Conservation (phyloP, 2,329 filamentous ascomycete genomes). For the Fusarium azukiicola region DNA sequence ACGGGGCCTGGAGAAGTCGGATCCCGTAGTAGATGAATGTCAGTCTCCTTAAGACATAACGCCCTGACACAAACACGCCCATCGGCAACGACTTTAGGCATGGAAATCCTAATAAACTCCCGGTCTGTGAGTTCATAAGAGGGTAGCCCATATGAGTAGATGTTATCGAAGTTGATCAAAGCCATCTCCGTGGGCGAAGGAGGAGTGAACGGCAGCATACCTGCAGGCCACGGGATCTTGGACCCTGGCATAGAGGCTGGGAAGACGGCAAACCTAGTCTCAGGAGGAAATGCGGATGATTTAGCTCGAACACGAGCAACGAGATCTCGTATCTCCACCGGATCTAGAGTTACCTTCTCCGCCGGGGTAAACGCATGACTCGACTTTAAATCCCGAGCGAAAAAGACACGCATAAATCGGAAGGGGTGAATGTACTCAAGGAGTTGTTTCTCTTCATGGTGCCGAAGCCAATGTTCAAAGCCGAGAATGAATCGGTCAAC, state of each 20-base stretch:
- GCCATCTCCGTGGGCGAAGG: background rate
- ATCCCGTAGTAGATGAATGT: background rate
- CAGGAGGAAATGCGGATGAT: background rate
- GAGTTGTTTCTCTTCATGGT: slow-evolving; percentile 11
- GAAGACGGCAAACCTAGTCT: background rate
- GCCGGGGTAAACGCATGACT: background rate
- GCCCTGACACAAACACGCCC: background rate
- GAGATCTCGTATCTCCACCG: background rate
- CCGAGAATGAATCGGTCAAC: slow-evolving; percentile 5
- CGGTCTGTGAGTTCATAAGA: background rate
- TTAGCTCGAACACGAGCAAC: background rate
- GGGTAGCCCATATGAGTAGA: slow-evolving; percentile 11
- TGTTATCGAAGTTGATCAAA: slow-evolving; percentile 10
- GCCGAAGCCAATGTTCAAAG: slow-evolving; percentile 8
- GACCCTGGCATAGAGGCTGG: slow-evolving; percentile 14
- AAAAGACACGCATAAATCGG: background rate
- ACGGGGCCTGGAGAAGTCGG: background rate
- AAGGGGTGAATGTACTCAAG: slow-evolving; percentile 10
- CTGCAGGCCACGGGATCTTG: background rate
- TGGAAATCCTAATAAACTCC: background rate
- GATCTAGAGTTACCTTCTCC: background rate
- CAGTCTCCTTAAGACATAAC: background rate
- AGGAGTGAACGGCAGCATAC: background rate
- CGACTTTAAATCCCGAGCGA: background rate
- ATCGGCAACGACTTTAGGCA: background rate